Evolutionary conservation across 139 green algal species (phyloP), one percentile per base, ranked within the genome.

Genomic region (Chlamydomonas applanata): DNA sequence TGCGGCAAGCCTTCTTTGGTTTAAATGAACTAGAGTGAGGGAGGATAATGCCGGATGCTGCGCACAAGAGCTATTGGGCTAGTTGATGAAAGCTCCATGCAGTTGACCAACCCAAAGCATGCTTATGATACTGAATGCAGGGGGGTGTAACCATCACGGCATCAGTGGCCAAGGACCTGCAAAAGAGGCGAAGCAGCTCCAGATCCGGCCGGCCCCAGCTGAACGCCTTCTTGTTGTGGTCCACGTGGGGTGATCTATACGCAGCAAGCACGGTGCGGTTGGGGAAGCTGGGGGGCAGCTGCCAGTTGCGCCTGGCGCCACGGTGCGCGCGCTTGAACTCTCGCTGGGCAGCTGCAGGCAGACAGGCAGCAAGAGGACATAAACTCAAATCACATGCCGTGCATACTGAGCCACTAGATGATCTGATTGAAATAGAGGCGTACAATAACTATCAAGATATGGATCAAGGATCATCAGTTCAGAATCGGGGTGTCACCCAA

Each of bases 261-360:
- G 86, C 86, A 19, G 88, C 62, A 46, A 92, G 52, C 27, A 97
- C 91, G 14, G 71, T 70, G 1, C 54, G 14, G 40, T 68, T 87
- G 49, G 93, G 93, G 64, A 97, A 97, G 78, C 27, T 82, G 25
- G 77, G 44, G 20, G 93, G 92, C 60, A 97, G 44, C 33, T 93
- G 72, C 93, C 93, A 97, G 35, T 74, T 89, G 44, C 82, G 72
- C 7, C 86, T 75, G 45, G 89, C 77, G 17, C 64, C 57, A 22
- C 76, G 73, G 77, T 97, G 93, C 11, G 57, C 67, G 34, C 65
- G 61, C 76, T 94, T 94, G 83, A 95, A 97, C 22, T 81, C 69
- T 0, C 30, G 44, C 72, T 82, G 76, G 11, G 73, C 69, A 2
- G 64, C 74, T 79, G 74, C 65, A 63, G 27, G 25, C 34, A 54